Base-by-base conservation (phyloP, 805 yeast species). In the Schizosaccharomyces osmophilus region DNA sequence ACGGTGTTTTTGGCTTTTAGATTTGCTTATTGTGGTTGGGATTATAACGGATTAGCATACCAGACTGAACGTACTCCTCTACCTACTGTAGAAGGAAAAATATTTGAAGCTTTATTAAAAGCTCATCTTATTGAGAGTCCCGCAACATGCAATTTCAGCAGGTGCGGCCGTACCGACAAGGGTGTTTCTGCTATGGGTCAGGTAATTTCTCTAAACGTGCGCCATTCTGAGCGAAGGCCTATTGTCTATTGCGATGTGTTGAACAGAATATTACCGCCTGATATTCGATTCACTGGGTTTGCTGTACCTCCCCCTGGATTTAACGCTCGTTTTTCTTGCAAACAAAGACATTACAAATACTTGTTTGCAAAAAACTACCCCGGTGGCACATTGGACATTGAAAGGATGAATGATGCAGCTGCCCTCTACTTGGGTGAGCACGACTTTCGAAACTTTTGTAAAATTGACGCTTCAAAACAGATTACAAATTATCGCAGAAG, bases 101-200 rank as follows among this genome's bases (percentile, higher is more conserved):
- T 93, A 4, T 70, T 93, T 51, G 78, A 83, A 51, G 95, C 95
- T 0, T 70, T 93, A 71, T 73, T 76, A 59, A 79, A 77, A 64
- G 81, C 90, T 36, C 81, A 78, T 65, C 70, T 93, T 63, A 81
- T 93, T 11, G 80, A 1, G 67, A 77, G 59, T n/a, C 66, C 62
- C 19, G 82, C 79, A 24, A 82, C 80, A 1, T 85, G 83, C 68
- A 77, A 79, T 15, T 88, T 89, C 70, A 84, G 94, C 65, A 75
- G 97, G 64, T 93, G 97, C 73, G 97, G 97, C 0, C 77, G 97
- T 67, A 90, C 97, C 0, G 97, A 90, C 68, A 81, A 80, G 65
- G 97, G 97, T n/a, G 97, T 90, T 15, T 86, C 95, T 73, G 98
- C 98, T 0, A 80, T 93, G 83, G 85, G 87, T 65, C 98, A 93